A percentile compares a stretch with the other conserved stretches of the same genome.
Evolutionary conservation across 768 basidiomycete genomes (phyloP).

Genomic region (Leccinellum albellum): DNA sequence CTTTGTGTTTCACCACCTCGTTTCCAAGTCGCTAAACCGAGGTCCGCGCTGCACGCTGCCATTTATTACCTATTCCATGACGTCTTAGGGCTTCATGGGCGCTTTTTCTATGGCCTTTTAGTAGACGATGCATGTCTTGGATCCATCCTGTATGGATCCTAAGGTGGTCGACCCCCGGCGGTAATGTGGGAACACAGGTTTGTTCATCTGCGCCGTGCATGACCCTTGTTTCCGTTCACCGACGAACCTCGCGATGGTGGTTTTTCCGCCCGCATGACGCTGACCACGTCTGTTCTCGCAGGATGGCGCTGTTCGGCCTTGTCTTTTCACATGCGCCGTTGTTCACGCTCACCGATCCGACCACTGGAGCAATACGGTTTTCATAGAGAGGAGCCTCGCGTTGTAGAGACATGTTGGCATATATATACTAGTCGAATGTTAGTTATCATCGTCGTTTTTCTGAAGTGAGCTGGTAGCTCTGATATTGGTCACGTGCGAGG

Average conservation of each 20-base stretch:
- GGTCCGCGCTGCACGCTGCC: slow-evolving; percentile 1
- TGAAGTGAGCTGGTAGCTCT: background rate
- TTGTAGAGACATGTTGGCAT: background rate
- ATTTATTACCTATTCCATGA: slow-evolving; percentile 5
- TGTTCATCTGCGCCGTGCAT: slow-evolving; percentile 9
- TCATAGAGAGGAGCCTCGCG: slow-evolving; percentile 26
- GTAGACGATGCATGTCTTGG: slow-evolving; percentile 11
- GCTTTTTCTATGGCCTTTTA: background rate
- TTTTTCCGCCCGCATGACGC: slow-evolving; percentile 13
- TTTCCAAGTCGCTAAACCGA: slow-evolving; percentile 3
- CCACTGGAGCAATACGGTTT: slow-evolving; percentile 30
- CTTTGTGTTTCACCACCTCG: background rate
- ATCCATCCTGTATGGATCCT: slow-evolving; percentile 15
- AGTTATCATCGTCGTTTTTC: background rate
- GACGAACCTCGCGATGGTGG: slow-evolving; percentile 14
- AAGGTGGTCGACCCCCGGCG: background rate
- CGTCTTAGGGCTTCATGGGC: slow-evolving; percentile 7
- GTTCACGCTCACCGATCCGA: slow-evolving; percentile 31
- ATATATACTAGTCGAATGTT: slow-evolving; percentile 14
- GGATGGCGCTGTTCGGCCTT: slow-evolving; percentile 33
- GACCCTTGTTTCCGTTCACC: slow-evolving; percentile 18
- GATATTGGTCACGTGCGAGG: slow-evolving; percentile 27
- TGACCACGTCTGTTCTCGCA: slow-evolving; percentile 29
- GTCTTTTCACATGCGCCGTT: slow-evolving; percentile 31
- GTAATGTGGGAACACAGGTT: slow-evolving; percentile 21